phyloP scores from a whole-genome alignment of 169 alveolate genomes.

The Plasmodium gaboni region DNA sequence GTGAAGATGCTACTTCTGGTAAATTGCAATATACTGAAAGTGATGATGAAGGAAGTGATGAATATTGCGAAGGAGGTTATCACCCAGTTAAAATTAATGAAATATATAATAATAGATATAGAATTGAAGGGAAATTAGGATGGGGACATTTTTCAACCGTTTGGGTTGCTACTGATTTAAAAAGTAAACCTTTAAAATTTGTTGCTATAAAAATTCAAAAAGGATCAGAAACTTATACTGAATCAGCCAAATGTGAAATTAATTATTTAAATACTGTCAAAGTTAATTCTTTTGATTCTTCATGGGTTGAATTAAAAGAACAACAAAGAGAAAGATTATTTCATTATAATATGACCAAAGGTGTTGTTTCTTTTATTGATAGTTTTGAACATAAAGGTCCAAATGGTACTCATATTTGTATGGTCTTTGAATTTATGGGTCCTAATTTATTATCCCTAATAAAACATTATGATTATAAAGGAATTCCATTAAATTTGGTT shows the following conservation, averaged over 20 bases:
- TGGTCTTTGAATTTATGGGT: conserved; percentile 99
- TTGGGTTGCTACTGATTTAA: conserved; percentile 97
- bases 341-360: conserved; percentile 84
- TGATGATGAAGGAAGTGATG: conserved; percentile 76
- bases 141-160: conserved; percentile 99
- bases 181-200: conserved; percentile 89
- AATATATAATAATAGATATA: conserved; percentile 93
- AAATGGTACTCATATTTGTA: conserved; percentile 97
- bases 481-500: conserved; percentile 95
- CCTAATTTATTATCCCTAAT: conserved; percentile 97
- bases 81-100: conserved; percentile 97
- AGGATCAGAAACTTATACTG: conserved; percentile 96
- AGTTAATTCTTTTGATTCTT: conserved; percentile 80
- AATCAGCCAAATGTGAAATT: conserved; percentile 99
- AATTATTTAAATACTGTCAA: conserved; percentile 93
- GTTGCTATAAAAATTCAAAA: conserved; percentile 98
- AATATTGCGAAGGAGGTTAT: conserved; percentile 91
- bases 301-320: conserved; percentile 86
- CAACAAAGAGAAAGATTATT: conserved; percentile 75
- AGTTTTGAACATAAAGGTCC: conserved; percentile 96
- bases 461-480: conserved; percentile 96
- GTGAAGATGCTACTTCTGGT: conserved; percentile 70
- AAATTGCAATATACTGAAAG: conserved; percentile 71
- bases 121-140: conserved; percentile 97
- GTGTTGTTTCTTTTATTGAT: conserved; percentile 95